Base-by-base conservation (phyloP, 176 grass and related monocot genomes). In the Lolium perenne region DNA sequence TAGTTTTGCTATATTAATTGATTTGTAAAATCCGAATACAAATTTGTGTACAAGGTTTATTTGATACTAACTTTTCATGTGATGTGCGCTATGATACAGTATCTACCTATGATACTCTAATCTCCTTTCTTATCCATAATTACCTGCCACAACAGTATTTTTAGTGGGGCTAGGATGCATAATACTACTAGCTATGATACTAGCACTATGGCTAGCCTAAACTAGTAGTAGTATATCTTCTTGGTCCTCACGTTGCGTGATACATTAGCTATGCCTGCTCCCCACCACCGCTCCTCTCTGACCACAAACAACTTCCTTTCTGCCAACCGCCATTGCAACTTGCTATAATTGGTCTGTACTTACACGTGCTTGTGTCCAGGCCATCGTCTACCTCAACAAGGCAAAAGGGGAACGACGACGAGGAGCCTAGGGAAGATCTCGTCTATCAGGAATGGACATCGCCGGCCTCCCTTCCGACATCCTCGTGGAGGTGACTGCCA, bases 341-440 rank as follows among this genome's bases (percentile, higher is more conserved):
- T 73, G 69, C 87, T 54, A 88, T 76, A 88, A 84, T 64, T 88
- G 61, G 87, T 32, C 55, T n/a, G 78, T 64, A 48, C 87, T 88
- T 8, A 79, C 75, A 84, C 75, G 43, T 79, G 81, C 74, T 29
- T 84, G 10, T 79, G 46, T 9, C 46, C 40, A 79, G 81, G 29
- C 46, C 65, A 17, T 70, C 69, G 64, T 47, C n/a, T 59, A 32
- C 81, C 65, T 88, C 13, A 73, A 79, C 54, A 79, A 79, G 74
- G 75, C 81, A 89, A 84, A 75, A 75, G 22, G 72, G 67, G 75
- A 61, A 25, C 46, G 45, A 53, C 29, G n/a, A 32, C 51, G 13
- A 29, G 29, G 11, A 79, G 35, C 49, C 12, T 49, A 43, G 10
- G 9, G 12, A 53, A 15, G 74, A 41, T 43, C 20, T 71, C n/a